Evolutionary conservation across 2,329 filamentous ascomycete species (phyloP).

Genomic region (Thielaviopsis cerberus): DNA sequence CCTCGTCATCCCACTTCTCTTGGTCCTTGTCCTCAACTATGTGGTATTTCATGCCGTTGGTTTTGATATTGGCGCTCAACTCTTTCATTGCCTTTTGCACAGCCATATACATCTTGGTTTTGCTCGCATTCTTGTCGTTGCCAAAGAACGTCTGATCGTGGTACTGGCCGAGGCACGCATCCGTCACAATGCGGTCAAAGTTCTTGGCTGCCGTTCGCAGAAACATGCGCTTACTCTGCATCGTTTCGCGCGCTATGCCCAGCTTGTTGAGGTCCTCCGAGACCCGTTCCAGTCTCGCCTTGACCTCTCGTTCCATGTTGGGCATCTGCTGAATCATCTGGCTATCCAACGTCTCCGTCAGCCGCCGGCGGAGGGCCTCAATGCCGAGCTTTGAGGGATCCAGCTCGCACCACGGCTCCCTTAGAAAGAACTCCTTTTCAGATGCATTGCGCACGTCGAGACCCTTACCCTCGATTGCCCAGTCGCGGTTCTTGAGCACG

Average conservation of each 20-base stretch:
- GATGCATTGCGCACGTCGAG: conserved; percentile 18
- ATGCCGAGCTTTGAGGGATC: background rate
- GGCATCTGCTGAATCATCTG: background rate
- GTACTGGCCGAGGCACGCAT: background rate
- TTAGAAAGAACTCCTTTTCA: conserved; percentile 25
- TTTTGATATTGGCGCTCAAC: background rate
- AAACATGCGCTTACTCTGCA: background rate
- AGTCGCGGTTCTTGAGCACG: conserved; percentile 20
- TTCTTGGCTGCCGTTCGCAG: background rate
- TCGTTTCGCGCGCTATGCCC: background rate
- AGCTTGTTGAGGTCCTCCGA: background rate
- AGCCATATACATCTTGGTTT: background rate
- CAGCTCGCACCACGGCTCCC: conserved; percentile 18
- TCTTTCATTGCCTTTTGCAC: background rate
- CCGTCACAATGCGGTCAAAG: background rate
- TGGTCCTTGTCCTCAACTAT: background rate
- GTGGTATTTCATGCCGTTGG: background rate
- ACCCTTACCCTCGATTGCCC: conserved; percentile 17
- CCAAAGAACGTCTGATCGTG: background rate
- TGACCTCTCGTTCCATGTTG: background rate
- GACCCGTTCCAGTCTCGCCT: background rate
- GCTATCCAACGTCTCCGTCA: conserved; percentile 5
- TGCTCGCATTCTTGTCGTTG: background rate
- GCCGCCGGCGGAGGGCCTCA: background rate
- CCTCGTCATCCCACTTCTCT: background rate